Evolutionary conservation across 768 basidiomycete species (phyloP), one percentile per base, ranked within the genome.

Genomic region (Tulasnella sp.): DNA sequence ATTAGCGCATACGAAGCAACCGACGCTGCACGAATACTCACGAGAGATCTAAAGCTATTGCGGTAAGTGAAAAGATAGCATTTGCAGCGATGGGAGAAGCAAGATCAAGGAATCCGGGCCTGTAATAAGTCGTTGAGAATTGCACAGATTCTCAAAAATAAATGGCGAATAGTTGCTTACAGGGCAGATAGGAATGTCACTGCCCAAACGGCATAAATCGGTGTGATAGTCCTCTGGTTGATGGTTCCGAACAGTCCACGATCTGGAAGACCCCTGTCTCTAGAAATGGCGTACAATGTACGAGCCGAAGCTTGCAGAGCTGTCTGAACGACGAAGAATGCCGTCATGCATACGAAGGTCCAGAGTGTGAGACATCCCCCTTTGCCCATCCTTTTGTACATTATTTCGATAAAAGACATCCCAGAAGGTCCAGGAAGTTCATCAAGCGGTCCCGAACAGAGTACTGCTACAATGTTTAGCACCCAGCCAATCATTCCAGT

Each of bases 401-500:
- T 82, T 57, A 88, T 87, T 77, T 83, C 56, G n/a, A 53, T 48
- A 54, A 53, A 46, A 56, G 85, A 81, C 24, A 77, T 79, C 2
- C 76, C 79, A 19, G 82, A 80, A 9, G 74, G 58, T 0, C 83
- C 83, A 1, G 83, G 83, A 16, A 88, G 72, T 48, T 76, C 67
- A 51, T 70, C 77, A 13, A 84, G 67, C 48, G 78, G 76, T 5
- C 85, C 85, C 16, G 83, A 84, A 64, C 86, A 90, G 7, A 91
- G 70, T n/a, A 91, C 73, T 27, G 89, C 65, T 4, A 88, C 80
- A 56, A 93, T 83, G 65, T 91, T 93, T 54, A 90, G 72, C 7
- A 91, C 59, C 87, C 87, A 90, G 29, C 87, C 86, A 55, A 87
- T 72, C 39, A 82, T 65, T 48, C 81, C 81, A 3, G 82, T 84